Conservation (phyloP, 805 yeast genomes). For the Candida maltosa region DNA sequence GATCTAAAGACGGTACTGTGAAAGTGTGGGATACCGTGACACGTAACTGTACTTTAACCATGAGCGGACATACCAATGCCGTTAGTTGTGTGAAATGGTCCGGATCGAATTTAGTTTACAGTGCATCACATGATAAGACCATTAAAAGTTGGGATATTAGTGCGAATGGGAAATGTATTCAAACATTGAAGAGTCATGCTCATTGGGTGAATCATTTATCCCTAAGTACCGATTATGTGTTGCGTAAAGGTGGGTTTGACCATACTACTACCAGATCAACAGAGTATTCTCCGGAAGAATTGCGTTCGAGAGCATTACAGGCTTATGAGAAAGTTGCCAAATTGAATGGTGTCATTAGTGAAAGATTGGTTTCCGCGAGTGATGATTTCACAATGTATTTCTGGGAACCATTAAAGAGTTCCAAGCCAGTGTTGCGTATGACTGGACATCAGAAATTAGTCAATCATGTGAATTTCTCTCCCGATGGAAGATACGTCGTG, state of each 20-base stretch:
- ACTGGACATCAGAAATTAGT: constrained; percentile 97
- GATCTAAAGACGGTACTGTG: constrained; percentile 88
- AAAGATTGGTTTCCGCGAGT: constrained; percentile 88
- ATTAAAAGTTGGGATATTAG: constrained; percentile 86
- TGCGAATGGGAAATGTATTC: constrained; percentile 69
- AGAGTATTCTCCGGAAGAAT: constrained; percentile 19
- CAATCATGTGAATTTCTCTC: constrained; percentile 92
- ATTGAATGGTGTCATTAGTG: constrained; percentile 53
- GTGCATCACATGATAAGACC: constrained; percentile 93
- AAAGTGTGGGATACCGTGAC: constrained; percentile 84
- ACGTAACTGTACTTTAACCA: constrained; percentile 61
- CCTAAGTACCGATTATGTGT: constrained; percentile 82
- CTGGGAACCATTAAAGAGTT: constrained; percentile 84
- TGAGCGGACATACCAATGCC: constrained; percentile 84
- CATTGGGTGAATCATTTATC: constrained; percentile 98
- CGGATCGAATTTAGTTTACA: constrained; percentile 78
- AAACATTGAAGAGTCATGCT: constrained; percentile 83
- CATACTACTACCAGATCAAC: constrained; percentile 50
- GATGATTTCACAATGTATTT: constrained; percentile 97
- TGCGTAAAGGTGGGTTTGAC: constrained; percentile 87
- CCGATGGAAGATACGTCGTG: constrained; percentile 88
- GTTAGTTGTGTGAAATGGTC: constrained; percentile 98
- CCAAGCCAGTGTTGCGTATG: constrained; percentile 88
- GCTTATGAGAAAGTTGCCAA: constrained; percentile 63
- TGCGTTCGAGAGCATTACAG: constrained; percentile 49